Evolutionary conservation across 352 stramenopile genomes (phyloP).

Genomic region (Phytopythium ostracodes): DNA sequence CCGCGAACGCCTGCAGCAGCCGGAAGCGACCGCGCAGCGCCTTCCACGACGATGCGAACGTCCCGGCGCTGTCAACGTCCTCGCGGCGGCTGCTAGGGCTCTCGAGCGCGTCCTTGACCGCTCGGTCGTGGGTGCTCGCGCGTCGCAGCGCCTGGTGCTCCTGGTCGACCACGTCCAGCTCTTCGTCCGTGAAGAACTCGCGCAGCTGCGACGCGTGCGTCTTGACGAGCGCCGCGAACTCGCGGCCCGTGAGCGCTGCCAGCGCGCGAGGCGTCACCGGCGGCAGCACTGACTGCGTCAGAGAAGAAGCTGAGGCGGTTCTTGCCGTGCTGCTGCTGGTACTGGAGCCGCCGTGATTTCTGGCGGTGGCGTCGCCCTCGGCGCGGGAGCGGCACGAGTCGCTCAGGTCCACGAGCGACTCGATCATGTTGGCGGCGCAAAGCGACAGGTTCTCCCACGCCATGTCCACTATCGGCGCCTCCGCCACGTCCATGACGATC

Average conservation of each 20-base stretch:
- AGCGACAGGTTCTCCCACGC: slow-evolving; percentile 25
- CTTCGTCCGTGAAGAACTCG: slow-evolving; percentile 21
- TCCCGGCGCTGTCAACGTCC: slow-evolving; percentile 9
- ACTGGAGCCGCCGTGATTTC: slow-evolving; percentile 6
- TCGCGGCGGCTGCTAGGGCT: not conserved
- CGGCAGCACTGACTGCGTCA: slow-evolving; percentile 18
- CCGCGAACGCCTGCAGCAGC: slow-evolving; percentile 50
- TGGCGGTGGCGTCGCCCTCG: not conserved
- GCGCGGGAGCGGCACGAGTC: not conserved
- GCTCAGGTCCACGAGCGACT: slow-evolving; percentile 35
- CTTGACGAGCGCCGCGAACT: slow-evolving; percentile 39
- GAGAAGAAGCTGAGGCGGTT: not conserved
- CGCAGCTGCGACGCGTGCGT: slow-evolving; percentile 25
- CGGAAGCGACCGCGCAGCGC: slow-evolving; percentile 32
- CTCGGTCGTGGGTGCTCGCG: slow-evolving; percentile 16
- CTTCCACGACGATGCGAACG: slow-evolving; percentile 45
- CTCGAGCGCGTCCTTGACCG: slow-evolving; percentile 16
- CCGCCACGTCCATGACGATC: slow-evolving; percentile 23
- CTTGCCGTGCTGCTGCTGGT: slow-evolving; percentile 5
- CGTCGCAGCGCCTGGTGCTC: slow-evolving; percentile 26
- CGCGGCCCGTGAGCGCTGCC: slow-evolving; percentile 34
- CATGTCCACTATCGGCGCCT: slow-evolving; percentile 32
- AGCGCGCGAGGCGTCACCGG: slow-evolving; percentile 50
- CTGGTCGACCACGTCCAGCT: slow-evolving; percentile 29
- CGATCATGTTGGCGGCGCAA: slow-evolving; percentile 35